phyloP scores from a whole-genome alignment of 306 rosid genomes.

The Delonix regia region DNA sequence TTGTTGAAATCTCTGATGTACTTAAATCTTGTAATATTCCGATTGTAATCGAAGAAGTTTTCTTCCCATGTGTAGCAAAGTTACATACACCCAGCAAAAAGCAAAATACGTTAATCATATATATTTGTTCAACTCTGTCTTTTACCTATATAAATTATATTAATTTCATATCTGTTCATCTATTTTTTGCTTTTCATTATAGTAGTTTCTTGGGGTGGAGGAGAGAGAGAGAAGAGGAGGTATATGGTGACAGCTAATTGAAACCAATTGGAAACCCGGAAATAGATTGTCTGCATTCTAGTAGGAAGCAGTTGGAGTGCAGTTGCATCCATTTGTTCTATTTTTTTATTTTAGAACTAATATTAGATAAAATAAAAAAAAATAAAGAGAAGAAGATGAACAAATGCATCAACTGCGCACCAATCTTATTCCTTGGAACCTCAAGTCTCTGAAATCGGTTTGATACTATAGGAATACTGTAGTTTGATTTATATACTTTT shows the following conservation, averaged over 20 bases:
- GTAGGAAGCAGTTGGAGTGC: no score
- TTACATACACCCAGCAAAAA: not conserved
- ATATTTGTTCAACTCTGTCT: not conserved
- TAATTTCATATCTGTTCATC: not conserved
- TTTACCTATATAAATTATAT: no score
- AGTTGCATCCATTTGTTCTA: no score
- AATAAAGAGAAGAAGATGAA: no score
- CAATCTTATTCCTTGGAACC: not conserved
- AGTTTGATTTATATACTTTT: not conserved
- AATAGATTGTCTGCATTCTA: no score
- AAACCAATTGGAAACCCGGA: no score
- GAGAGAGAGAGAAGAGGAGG: not conserved
- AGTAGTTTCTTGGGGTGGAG: not conserved
- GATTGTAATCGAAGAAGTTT: not conserved
- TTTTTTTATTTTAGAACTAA: no score
- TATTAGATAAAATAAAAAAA: no score
- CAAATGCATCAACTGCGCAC: no score
- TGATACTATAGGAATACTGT: not conserved
- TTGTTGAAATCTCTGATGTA: slow-evolving; percentile 16
- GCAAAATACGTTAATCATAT: not conserved
- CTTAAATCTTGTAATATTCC: not conserved
- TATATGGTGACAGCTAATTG: no score
- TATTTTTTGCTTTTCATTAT: not conserved
- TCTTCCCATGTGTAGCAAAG: not conserved
- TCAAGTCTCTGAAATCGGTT: not conserved